Evolutionary conservation across 2,329 filamentous ascomycete genomes (phyloP).

Genomic region (Phialemoniopsis sp.): DNA sequence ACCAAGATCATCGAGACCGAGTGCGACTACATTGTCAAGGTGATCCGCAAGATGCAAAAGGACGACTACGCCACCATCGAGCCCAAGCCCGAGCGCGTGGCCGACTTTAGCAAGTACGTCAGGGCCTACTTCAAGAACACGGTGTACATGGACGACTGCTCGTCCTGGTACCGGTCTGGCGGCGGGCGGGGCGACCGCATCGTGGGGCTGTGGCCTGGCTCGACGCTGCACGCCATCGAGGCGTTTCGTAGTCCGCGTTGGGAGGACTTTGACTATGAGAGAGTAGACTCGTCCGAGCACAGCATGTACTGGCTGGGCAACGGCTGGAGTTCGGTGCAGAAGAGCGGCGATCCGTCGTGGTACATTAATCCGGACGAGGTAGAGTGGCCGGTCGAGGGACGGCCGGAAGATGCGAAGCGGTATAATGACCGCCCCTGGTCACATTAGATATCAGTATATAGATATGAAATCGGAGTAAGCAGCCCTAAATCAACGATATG

Average conservation of each 20-base stretch:
- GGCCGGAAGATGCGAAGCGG: constrained; percentile 29
- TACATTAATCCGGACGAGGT: constrained; percentile 32
- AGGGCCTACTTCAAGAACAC: constrained; percentile 42
- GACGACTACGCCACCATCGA: constrained; percentile 39
- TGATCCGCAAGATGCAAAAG: constrained; percentile 41
- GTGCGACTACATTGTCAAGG: constrained; percentile 41
- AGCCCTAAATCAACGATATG: too few relatives aligned
- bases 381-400: constrained; percentile 25
- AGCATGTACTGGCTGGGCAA: constrained; percentile 34
- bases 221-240: constrained; percentile 37
- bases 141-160: constrained; percentile 43
- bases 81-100: constrained; percentile 35
- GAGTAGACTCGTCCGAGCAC: constrained; percentile 22
- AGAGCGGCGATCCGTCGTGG: constrained; percentile 29
- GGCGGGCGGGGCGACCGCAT: constrained; percentile 31
- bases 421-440: constrained; percentile 28
- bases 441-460: constrained; percentile 14
- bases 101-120: constrained; percentile 41
- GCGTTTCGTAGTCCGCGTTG: constrained; percentile 34
- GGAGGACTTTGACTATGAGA: constrained; percentile 40
- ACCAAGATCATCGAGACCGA: constrained; percentile 42
- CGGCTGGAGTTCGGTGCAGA: constrained; percentile 33
- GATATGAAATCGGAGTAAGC: too few relatives aligned
- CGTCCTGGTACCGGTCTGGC: constrained; percentile 49
- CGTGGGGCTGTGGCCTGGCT: constrained; percentile 39